phyloP scores from a whole-genome alignment of 257 asterid species.

The Jasminum sambac region DNA sequence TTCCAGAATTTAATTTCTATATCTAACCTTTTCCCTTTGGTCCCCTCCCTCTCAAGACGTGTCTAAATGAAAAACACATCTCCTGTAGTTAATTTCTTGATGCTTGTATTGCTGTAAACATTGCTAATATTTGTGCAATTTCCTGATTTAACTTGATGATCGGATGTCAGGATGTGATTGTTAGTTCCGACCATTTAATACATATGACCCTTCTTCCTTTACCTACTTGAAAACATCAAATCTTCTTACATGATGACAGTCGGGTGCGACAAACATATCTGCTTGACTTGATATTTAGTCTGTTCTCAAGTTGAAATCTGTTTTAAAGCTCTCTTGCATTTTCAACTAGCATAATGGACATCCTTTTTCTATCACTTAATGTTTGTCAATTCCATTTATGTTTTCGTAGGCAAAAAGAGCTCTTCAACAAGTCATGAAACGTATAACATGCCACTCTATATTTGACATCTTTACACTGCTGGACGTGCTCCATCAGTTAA shows the following conservation, averaged over 20 bases:
- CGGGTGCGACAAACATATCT: neutral
- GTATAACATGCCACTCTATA: constrained; percentile 55
- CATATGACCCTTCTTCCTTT: constrained; percentile 4
- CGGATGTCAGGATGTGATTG: constrained; percentile 9
- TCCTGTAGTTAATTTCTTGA: constrained; percentile 10
- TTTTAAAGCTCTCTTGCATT: constrained; percentile 1
- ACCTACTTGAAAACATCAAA: constrained; percentile 3
- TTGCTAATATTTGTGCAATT: constrained; percentile 12
- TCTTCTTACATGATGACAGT: constrained; percentile 9
- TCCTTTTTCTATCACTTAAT: constrained; percentile 1
- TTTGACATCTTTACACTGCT: constrained; percentile 74
- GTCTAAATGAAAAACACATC: constrained; percentile 3
- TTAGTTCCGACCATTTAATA: neutral
- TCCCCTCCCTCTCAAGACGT: constrained; percentile 11
- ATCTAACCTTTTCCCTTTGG: constrained; percentile 8
- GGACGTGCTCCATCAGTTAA: constrained; percentile 65
- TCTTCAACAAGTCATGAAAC: constrained; percentile 54
- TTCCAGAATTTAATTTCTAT: constrained; percentile 14
- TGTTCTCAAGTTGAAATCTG: neutral
- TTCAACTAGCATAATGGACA: neutral
- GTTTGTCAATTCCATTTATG: constrained; percentile 15
- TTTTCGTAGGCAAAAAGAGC: constrained; percentile 40
- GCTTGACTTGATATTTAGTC: neutral
- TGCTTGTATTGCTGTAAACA: neutral
- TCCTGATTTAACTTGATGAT: constrained; percentile 4